Conservation (phyloP, 2,329 filamentous ascomycete species). For the Claviceps maximensis region DNA sequence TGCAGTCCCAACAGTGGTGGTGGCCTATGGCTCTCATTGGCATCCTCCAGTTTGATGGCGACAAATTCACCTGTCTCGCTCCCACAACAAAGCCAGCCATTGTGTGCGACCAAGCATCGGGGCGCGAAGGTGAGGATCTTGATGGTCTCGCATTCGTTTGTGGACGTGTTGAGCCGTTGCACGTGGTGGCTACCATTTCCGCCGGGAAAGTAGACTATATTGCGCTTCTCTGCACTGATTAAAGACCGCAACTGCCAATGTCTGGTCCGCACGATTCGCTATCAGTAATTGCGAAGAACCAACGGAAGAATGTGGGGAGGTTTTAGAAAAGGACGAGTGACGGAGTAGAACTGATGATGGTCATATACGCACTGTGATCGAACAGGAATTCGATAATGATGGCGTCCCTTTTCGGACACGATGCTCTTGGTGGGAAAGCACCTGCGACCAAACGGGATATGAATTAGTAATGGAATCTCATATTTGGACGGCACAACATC, state of each 20-base stretch:
- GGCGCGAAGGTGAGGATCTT: constrained; percentile 59
- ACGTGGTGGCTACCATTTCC: constrained; percentile 52
- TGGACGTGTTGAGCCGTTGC: constrained; percentile 55
- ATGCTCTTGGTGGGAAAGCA: constrained; percentile 53
- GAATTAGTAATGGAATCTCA: neutral
- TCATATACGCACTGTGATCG: constrained; percentile 43
- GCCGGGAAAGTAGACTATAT: constrained; percentile 75
- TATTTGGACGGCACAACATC: neutral
- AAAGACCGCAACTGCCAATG: constrained; percentile 86
- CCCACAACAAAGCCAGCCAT: constrained; percentile 83
- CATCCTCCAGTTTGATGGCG: constrained; percentile 51
- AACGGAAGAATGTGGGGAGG: neutral
- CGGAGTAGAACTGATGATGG: neutral
- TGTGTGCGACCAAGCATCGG: constrained; percentile 75
- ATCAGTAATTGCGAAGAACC: neutral
- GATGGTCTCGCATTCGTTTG: constrained; percentile 59
- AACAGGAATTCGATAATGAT: constrained; percentile 55
- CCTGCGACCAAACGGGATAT: constrained; percentile 24
- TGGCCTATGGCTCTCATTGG: constrained; percentile 16
- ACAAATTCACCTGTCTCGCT: constrained; percentile 82
- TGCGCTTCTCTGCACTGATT: constrained; percentile 64
- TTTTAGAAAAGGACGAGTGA: neutral
- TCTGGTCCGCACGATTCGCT: constrained; percentile 26
- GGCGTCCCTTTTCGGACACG: constrained; percentile 45
- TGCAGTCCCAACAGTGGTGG: constrained; percentile 14